Evolutionary conservation across 495 filamentous ascomycete species (phyloP), one percentile per base, ranked within the genome.

Genomic region (Staphylotrichum longicolle): DNA sequence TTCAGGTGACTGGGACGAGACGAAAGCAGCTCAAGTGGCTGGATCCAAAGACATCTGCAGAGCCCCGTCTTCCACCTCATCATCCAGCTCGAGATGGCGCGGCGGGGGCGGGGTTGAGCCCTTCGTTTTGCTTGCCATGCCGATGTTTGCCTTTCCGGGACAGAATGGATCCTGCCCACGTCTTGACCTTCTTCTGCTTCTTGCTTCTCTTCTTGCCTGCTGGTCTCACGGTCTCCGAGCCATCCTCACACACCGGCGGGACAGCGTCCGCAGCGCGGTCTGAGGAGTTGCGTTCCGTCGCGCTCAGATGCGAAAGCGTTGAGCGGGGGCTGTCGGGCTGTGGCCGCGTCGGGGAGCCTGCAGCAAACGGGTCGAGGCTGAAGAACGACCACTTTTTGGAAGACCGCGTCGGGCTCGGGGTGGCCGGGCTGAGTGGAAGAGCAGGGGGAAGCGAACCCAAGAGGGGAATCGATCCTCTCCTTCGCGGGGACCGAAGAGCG

Each of bases 121-220:
- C 75, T 65, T 11, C 71, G 58, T 49, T 78, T 34, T 73, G 70
- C 61, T 80, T 81, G 33, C 76, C 72, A 50, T 72, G 57, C 5
- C 76, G 73, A 8, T 70, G 56, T 53, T 80, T 80, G 8, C 82
- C 76, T 67, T 91, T 92, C 35, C 88, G 81, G 20, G 87, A 85
- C 41, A 94, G 71, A 61, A 94, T 87, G 20, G 88, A 84, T 33
- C 87, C 88, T 41, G 90, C 89, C 89, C 90, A 93, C 2, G 85
- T 84, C 63, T 87, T 90, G 57, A 92, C 89, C 72, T 86, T 91
- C 70, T 90, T 90, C 64, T 89, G 84, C 68, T 86, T 88, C 72
- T 90, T 89, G 46, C 76, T 79, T 12, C 75, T 68, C 70, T 89
- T 91, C 63, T 78, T 78, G 40, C 50, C 63, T 9, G 63, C 46